Percentiles rank a stretch among this genome's conserved stretches.
phyloP scores from a whole-genome alignment of 2,329 filamentous ascomycete genomes.

The Aureobasidium namibiae region DNA sequence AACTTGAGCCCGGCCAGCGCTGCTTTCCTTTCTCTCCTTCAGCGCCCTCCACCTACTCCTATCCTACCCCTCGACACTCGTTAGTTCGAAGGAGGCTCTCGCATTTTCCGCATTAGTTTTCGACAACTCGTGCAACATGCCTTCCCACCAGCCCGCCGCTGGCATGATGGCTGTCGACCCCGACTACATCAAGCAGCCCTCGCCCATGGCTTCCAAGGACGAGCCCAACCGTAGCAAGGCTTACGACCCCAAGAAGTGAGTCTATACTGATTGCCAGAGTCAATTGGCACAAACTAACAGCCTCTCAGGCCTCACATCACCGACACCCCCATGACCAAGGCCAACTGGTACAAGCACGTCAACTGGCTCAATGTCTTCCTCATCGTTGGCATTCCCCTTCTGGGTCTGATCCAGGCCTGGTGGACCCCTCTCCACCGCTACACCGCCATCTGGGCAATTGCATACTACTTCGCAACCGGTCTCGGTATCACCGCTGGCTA shows the following conservation, averaged over 20 bases:
- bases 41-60: neutral
- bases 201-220: constrained; percentile 38
- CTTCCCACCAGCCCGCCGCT: constrained; percentile 43
- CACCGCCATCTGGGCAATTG: constrained; percentile 64
- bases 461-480: constrained; percentile 73
- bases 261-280: neutral
- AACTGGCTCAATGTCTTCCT: constrained; percentile 86
- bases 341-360: constrained; percentile 87
- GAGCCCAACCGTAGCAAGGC: constrained; percentile 46
- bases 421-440: constrained; percentile 68
- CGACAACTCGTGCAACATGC: constrained; percentile 31
- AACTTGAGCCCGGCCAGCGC: constrained; percentile 2
- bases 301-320: constrained; percentile 60
- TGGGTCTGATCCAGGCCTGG: constrained; percentile 64
- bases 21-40: constrained; percentile 1
- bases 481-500: constrained; percentile 48
- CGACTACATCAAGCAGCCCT: constrained; percentile 35
- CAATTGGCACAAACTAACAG: neutral
- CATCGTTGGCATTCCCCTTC: constrained; percentile 68
- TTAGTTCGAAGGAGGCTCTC: constrained; percentile 12
- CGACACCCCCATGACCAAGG: constrained; percentile 68
- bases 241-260: constrained; percentile 57
- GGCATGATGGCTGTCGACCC: constrained; percentile 42
- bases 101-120: neutral
- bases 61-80: constrained; percentile 11